Evolutionary conservation across 2,329 filamentous ascomycete species (phyloP).

Genomic region (Verticillium zaregamsianum): DNA sequence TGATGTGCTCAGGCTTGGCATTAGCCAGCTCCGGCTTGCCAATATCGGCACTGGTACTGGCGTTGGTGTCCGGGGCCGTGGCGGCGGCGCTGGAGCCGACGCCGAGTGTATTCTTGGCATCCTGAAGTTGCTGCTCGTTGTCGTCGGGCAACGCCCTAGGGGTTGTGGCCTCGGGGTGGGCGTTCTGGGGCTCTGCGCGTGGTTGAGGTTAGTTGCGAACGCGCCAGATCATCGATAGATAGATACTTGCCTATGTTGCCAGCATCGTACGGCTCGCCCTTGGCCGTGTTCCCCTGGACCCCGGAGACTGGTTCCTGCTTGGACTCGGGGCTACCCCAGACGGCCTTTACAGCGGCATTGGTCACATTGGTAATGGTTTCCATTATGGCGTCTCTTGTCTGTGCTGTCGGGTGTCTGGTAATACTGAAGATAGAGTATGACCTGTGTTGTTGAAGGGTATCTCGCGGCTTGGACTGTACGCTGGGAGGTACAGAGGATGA

Average conservation of each 20-base stretch:
- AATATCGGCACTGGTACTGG: conserved; percentile 6
- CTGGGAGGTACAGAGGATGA: background rate
- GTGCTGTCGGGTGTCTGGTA: background rate
- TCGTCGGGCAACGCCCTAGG: background rate
- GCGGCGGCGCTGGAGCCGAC: background rate
- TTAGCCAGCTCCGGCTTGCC: conserved; percentile 16
- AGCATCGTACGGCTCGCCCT: conserved; percentile 71
- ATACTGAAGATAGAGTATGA: background rate
- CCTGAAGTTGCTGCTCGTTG: background rate
- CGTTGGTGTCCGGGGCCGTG: background rate
- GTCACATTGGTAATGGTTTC: conserved; percentile 58
- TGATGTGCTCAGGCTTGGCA: conserved; percentile 5
- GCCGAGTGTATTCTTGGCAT: background rate
- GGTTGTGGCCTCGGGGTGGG: background rate
- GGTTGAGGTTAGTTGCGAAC: background rate
- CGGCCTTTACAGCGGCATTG: conserved; percentile 32
- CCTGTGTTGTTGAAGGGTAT: background rate
- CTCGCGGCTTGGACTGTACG: background rate
- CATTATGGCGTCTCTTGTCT: conserved; percentile 39
- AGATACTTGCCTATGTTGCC: conserved; percentile 60
- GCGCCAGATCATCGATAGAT: no score
- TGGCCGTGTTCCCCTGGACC: conserved; percentile 59
- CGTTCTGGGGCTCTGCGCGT: conserved; percentile 5
- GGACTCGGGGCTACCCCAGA: conserved; percentile 37
- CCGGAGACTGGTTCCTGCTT: conserved; percentile 68